Evolutionary conservation across 139 green algal genomes (phyloP), one percentile per base, ranked within the genome.

Genomic region (Raphidocelis subcapitata): DNA sequence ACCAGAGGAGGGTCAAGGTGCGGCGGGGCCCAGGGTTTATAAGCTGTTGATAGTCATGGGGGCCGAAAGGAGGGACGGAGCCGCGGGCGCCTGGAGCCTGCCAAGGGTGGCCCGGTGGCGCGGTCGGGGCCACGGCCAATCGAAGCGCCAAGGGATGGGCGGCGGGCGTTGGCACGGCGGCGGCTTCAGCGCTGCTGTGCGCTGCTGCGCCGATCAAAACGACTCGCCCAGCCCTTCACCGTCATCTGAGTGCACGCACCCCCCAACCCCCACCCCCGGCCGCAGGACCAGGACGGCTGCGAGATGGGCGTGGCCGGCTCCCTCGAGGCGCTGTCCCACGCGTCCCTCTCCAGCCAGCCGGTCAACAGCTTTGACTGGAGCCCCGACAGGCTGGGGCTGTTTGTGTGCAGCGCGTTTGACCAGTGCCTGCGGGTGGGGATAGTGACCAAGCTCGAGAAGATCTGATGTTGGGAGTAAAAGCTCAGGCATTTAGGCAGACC

Each of bases 311-410:
- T 95, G 41, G 88, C 85, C 3, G 93, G 93, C n/a, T 90, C 46
- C 4, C 52, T 92, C 35, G 85, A 95, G 82, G 77, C 89, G 29
- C 33, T 96, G 23, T 79, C 80, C 24, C 76, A 82, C 23, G 70
- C 73, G 10, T 83, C 76, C 47, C 33, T 97, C 5, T 92, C 87
- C 35, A 86, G 82, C n/a, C 93, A 98, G 81, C 93, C 92, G 0
- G 78, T 97, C 47, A 82, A 76, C 29, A 83, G 81, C 33, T 93
- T 96, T 49, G 89, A 96, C 82, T 97, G 92, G 92, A 88, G 77
- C 65, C 82, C 85, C 5, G 92, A 97, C 74, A 96, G 95, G 81
- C 74, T 84, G 69, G 93, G 93, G 5, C 82, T 98, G 47, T 94
- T 91, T 62, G 86, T 87, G 36, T 91, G 86, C 69, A 79, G 82